A percentile compares a stretch with the other conserved stretches of the same genome.
Conservation (phyloP, 306 rosid genomes). For the Fagus sylvatica region DNA sequence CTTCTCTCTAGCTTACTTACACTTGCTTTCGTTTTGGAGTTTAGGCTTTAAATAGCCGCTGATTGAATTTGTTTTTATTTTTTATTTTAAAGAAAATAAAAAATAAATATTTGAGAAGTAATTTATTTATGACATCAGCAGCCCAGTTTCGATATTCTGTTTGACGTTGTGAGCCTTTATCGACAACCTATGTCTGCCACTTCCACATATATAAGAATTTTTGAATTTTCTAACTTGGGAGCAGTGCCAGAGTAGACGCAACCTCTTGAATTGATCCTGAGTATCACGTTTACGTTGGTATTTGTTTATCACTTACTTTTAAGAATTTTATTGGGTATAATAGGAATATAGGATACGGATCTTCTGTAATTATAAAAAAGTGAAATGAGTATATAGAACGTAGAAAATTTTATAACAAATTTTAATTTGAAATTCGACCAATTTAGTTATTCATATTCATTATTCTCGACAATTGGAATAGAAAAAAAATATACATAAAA, state of each 20-base stretch:
- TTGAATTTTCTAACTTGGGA: not conserved
- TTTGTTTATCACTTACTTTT: no score
- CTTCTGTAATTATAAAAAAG: no score
- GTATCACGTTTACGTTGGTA: no score
- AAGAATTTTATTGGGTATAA: no score
- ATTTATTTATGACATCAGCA: constrained; percentile 28
- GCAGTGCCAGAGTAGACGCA: not conserved
- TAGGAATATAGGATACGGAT: no score
- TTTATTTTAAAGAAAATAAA: not conserved
- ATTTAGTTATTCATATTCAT: no score
- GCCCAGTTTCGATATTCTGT: constrained; percentile 23
- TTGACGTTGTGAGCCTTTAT: constrained; percentile 41
- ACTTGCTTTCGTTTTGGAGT: not conserved
- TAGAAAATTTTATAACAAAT: no score
- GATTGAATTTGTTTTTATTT: not conserved
- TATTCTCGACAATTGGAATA: no score
- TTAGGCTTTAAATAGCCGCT: constrained; percentile 38
- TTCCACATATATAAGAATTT: constrained; percentile 14
- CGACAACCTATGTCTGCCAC: constrained; percentile 65
- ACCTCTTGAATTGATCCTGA: not conserved
- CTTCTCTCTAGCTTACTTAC: not conserved
- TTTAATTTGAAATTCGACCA: no score
- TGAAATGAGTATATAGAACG: no score
- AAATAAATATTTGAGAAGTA: not conserved
- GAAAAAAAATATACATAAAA: no score